phyloP scores from a whole-genome alignment of 192 early-diverging fungal species.

The Dimargaris verticillata region DNA sequence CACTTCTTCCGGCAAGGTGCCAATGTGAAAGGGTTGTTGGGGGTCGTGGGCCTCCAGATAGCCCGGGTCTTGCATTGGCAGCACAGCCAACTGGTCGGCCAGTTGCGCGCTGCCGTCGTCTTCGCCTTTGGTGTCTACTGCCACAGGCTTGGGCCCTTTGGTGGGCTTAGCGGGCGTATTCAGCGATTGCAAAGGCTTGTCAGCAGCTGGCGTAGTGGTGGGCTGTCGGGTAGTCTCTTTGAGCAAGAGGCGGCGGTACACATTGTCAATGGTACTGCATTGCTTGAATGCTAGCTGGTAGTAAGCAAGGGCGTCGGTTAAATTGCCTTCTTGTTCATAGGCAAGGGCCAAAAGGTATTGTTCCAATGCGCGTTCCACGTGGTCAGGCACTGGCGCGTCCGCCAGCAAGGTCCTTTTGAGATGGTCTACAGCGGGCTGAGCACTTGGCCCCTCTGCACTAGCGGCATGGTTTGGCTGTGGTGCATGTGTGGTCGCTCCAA shows the following conservation, averaged over 20 bases:
- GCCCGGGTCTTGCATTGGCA: neutral
- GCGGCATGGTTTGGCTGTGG: neutral
- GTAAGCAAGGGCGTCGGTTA: neutral
- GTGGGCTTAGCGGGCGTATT: neutral
- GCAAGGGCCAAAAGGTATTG: constrained; percentile 1
- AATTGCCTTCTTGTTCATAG: constrained; percentile 3
- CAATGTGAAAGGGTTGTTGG: neutral
- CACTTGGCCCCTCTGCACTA: neutral
- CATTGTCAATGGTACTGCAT: constrained; percentile 1
- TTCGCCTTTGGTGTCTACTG: neutral
- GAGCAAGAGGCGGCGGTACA: neutral
- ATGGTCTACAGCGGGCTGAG: neutral
- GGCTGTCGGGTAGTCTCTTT: neutral
- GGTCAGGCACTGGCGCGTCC: neutral
- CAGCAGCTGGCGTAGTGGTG: neutral
- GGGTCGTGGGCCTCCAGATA: neutral
- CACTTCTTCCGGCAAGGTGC: neutral
- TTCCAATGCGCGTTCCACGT: neutral
- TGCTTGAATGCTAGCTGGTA: constrained; percentile 8
- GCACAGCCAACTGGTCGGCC: neutral
- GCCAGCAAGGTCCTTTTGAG: no score
- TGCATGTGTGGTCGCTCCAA: neutral
- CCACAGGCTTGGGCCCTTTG: neutral
- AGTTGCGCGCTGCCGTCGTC: neutral
- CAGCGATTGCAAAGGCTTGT: neutral